Evolutionary conservation across 1,284 basidiomycete genomes (phyloP).

Genomic region (Rhodotorula sp.): DNA sequence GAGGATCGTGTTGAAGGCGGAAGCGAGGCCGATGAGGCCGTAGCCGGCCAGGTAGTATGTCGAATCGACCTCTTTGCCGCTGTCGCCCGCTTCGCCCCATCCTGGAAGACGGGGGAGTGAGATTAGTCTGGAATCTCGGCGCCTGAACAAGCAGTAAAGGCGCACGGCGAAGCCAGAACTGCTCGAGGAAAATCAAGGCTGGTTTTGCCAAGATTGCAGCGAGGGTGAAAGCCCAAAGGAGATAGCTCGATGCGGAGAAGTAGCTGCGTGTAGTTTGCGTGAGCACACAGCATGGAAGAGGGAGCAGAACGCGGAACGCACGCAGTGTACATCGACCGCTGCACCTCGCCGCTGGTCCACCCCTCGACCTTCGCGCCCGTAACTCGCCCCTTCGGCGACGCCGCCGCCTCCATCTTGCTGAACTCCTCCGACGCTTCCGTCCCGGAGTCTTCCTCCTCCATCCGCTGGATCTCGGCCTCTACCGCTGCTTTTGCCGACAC

Average conservation of each 20-base stretch:
- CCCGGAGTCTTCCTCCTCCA: not conserved
- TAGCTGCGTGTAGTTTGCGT: constrained; percentile 14
- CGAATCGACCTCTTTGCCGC: constrained; percentile 8
- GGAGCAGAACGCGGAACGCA: not conserved
- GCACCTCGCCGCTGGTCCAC: constrained; percentile 34
- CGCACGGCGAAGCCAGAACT: constrained; percentile 32
- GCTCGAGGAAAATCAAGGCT: constrained; percentile 27
- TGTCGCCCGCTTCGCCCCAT: constrained; percentile 33
- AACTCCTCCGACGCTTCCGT: no score
- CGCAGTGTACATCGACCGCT: constrained; percentile 27
- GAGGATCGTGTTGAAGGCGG: constrained; percentile 31
- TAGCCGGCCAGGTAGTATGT: constrained; percentile 24
- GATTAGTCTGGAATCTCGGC: no score
- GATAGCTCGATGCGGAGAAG: constrained; percentile 24
- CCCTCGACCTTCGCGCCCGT: constrained; percentile 15
- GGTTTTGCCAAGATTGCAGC: constrained; percentile 23
- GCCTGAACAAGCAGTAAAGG: not conserved
- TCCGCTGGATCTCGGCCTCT: not conserved
- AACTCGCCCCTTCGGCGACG: not conserved
- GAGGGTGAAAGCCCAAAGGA: constrained; percentile 24
- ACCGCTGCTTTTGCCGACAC: not conserved
- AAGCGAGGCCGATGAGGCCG: constrained; percentile 19
- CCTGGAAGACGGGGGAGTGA: not conserved
- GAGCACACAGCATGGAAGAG: not conserved
- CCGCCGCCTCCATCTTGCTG: not conserved